Base-by-base conservation (phyloP, 2,329 filamentous ascomycete genomes). In the Fusarium coicis region DNA sequence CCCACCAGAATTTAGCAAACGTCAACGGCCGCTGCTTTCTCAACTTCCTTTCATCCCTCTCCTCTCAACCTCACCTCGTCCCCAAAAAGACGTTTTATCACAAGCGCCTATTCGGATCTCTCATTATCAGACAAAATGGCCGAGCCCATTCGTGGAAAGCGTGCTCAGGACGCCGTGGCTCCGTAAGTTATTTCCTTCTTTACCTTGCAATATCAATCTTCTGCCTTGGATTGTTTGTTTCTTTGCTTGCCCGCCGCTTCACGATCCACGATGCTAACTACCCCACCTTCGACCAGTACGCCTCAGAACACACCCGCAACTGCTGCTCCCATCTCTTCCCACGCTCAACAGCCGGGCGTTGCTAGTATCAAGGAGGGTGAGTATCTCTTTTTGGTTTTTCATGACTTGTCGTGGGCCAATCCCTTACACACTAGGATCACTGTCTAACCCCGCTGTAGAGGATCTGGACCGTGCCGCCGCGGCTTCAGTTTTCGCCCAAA, bases 221-320 rank as follows among this genome's bases (percentile, higher is more conserved):
- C 23, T 18, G 65, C 53, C 47, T 64, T 49, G 59, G 19, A 57
- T 62, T 64, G 62, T 74, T 63, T 57, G 63, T 74, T 63, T 60
- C 63, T 74, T 75, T 70, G 65, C 63, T 59, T 75, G 76, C 68
- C 70, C 73, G 62, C 67, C 44, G 65, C 57, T 63, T 70, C 66
- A 64, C 62, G 57, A 56, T 62, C 68, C 61, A 74, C 71, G 76
- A 80, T 80, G 74, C 80, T 81, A 79, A 83, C 77, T 82, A 83
- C 80, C 81, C 82, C 80, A 80, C 80, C 78, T 79, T 78, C 83
- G 96, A 76, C 75, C 84, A 98, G 96, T 80, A 99, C 96, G 81
- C 96, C 96, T 81, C 96, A 99, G 86, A 99, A 99, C 88, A 99
- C 96, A 63, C 96, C 96, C 77, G 93, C 94, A 76, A 95, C 91